Evolutionary conservation across 257 asterid species (phyloP), one percentile per base, ranked within the genome.

Genomic region (Schizonepeta tenuifolia): DNA sequence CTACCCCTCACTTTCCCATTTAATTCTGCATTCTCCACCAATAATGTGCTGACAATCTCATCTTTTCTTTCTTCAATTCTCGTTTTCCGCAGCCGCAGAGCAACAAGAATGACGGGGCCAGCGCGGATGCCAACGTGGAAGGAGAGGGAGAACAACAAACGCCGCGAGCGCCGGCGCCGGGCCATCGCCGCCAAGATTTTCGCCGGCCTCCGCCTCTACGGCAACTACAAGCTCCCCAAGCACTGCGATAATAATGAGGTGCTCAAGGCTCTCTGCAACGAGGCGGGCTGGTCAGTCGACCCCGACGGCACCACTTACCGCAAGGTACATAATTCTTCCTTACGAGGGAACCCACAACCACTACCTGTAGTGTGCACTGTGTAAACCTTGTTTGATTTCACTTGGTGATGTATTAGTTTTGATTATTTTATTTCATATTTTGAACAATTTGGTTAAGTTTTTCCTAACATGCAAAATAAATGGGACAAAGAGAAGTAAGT

Each of bases 141-240:
- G 83, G 96, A 89, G 81, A 79, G 93, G 74, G 93, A 89, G 89
- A 89, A 89, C 76, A 89, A 89, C 83, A 89, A 89, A 71, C 82
- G 87, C 56, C 77, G 96, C 50, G 96, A 89, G 83, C 79, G 93
- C 72, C 77, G 89, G 56, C 76, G 96, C 78, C 81, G 96, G 74
- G 96, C 96, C 41, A 75, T 87, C 26, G 91, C 93, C 5, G 93
- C 96, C 53, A 89, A 85, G 74, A 87, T 89, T 13, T 89, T 89
- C 65, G 74, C 87, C 67, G 96, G 96, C 13, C 80, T 89, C 65
- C 85, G 96, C 54, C 80, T 83, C 85, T 85, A 85, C 80, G 96
- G 96, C 6, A 85, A 87, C 70, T 89, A 77, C 77, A 86, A 75
- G 68, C 90, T 89, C 35, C 90, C 92, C 0, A 88, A 88, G 61